phyloP scores from a whole-genome alignment of 148 eudicot genomes.

The Talinum fruticosum region DNA sequence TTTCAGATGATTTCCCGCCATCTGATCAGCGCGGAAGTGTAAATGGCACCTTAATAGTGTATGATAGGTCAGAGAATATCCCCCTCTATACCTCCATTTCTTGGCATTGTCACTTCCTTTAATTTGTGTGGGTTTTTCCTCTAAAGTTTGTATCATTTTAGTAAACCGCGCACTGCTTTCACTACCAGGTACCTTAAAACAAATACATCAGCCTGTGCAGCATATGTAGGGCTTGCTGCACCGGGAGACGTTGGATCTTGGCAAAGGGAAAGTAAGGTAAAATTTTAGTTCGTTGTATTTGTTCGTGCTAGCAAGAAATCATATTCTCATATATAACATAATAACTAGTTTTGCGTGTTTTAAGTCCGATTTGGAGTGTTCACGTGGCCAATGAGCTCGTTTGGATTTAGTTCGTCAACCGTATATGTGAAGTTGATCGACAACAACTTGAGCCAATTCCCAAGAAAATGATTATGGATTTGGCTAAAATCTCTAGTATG shows the following conservation, averaged over 20 bases:
- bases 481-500: too few species aligned
- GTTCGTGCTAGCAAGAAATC: background rate
- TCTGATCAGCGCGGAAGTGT: slow-evolving; percentile 49
- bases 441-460: too few species aligned
- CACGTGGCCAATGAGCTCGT: too few species aligned
- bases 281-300: background rate
- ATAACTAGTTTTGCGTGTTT: background rate
- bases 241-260: slow-evolving; percentile 63
- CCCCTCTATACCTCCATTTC: background rate
- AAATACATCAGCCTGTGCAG: slow-evolving; percentile 34
- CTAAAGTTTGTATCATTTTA: background rate
- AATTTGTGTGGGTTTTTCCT: background rate
- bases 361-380: background rate
- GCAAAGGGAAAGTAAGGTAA: slow-evolving; percentile 65
- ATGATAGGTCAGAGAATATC: slow-evolving; percentile 46
- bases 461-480: too few species aligned
- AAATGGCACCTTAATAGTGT: slow-evolving; percentile 54
- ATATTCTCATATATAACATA: background rate
- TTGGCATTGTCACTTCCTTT: background rate
- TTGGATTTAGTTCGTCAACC: too few species aligned
- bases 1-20: slow-evolving; percentile 49
- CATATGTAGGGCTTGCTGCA: slow-evolving; percentile 50
- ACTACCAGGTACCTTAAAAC: slow-evolving; percentile 31
- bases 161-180: background rate
- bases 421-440: too few species aligned